Percentiles rank a stretch among this genome's conserved stretches.
Evolutionary conservation across 208 protist species (phyloP).

Genomic region (Angomonas deanei): DNA sequence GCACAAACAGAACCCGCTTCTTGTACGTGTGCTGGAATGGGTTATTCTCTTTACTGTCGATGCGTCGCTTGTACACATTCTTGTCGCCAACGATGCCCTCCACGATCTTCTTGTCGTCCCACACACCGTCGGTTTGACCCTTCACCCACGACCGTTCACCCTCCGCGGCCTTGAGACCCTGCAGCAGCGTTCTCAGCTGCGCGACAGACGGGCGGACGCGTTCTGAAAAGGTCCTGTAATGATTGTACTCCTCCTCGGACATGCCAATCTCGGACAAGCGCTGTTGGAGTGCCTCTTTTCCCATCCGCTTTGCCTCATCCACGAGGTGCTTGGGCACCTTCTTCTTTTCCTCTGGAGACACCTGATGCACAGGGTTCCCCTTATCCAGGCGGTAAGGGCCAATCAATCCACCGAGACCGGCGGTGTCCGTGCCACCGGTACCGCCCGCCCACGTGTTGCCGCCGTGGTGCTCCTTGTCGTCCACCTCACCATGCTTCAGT

Average conservation of each 20-base stretch:
- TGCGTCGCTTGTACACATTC: constrained; percentile 89
- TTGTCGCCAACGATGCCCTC: constrained; percentile 90
- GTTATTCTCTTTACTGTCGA: constrained; percentile 63
- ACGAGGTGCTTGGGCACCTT: constrained; percentile 75
- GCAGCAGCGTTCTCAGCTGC: constrained; percentile 64
- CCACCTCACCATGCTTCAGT: constrained; percentile 87
- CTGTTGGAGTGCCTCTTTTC: constrained; percentile 61
- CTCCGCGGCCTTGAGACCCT: constrained; percentile 73
- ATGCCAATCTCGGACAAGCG: constrained; percentile 73
- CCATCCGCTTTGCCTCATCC: constrained; percentile 75
- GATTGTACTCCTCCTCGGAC: constrained; percentile 51
- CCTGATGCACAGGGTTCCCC: constrained; percentile 80
- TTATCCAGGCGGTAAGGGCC: constrained; percentile 90
- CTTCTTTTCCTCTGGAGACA: constrained; percentile 83
- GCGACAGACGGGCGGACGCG: constrained; percentile 50
- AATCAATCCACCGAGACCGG: constrained; percentile 76
- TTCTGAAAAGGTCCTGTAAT: constrained; percentile 58
- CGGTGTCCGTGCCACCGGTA: constrained; percentile 82
- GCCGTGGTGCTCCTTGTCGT: constrained; percentile 88
- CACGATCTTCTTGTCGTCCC: constrained; percentile 90
- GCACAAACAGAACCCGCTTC: constrained; percentile 88
- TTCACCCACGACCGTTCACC: constrained; percentile 84
- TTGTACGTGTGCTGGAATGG: constrained; percentile 58
- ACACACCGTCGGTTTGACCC: constrained; percentile 84
- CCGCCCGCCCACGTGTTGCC: constrained; percentile 92